phyloP scores from a whole-genome alignment of 192 early-diverging fungal species.

The Jimgerdemannia lactiflua region DNA sequence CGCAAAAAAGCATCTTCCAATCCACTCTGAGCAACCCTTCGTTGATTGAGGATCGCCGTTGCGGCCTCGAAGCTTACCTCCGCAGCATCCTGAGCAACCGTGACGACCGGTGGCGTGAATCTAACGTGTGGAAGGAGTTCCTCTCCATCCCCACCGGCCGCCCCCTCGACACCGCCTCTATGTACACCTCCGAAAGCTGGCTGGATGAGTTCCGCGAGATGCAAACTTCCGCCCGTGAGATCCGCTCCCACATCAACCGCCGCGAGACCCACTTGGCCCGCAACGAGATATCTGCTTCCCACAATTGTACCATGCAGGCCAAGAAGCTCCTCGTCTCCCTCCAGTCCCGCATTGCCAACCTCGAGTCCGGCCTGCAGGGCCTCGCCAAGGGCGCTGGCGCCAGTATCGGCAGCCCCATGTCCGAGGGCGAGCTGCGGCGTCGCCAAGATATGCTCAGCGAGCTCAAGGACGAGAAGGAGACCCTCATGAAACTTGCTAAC shows the following conservation, averaged over 20 bases:
- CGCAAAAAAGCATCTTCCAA: slow-evolving; percentile 71
- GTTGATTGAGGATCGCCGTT: slow-evolving; percentile 69
- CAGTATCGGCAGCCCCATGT: slow-evolving; percentile 48
- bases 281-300: slow-evolving; percentile 74
- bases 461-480: slow-evolving; percentile 67
- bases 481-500: slow-evolving; percentile 56
- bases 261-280: slow-evolving; percentile 71
- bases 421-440: slow-evolving; percentile 71
- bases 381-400: slow-evolving; percentile 42
- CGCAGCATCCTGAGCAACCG: slow-evolving; percentile 63
- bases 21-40: slow-evolving; percentile 55
- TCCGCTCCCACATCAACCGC: slow-evolving; percentile 67
- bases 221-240: slow-evolving; percentile 61
- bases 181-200: slow-evolving; percentile 75
- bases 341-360: slow-evolving; percentile 40
- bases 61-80: slow-evolving; percentile 78
- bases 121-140: slow-evolving; percentile 73
- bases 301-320: slow-evolving; percentile 76
- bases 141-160: slow-evolving; percentile 61
- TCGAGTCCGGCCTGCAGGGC: slow-evolving; percentile 51
- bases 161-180: slow-evolving; percentile 35
- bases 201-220: slow-evolving; percentile 69
- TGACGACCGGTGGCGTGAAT: slow-evolving; percentile 77
- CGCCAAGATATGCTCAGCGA: slow-evolving; percentile 76
- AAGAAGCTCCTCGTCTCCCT: slow-evolving; percentile 61